Evolutionary conservation across 768 basidiomycete species (phyloP).

Genomic region (Kwoniella sp.): DNA sequence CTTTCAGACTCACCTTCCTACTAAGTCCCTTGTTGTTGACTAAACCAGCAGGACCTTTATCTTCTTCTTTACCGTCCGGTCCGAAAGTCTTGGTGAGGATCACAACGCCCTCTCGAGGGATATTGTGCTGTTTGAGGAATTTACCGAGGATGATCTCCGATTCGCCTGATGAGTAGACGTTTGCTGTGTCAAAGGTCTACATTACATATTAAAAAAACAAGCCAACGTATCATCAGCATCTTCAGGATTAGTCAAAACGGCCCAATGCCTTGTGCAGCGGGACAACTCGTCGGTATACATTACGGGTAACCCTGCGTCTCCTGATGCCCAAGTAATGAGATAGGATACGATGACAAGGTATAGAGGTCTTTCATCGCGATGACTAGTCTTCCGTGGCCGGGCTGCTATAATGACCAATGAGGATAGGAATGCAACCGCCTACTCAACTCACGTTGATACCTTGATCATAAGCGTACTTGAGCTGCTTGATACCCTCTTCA

Average conservation of each 20-base stretch:
- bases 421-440: background rate
- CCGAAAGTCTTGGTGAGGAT: conserved; percentile 70
- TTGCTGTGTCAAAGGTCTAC: conserved; percentile 43
- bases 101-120: conserved; percentile 75
- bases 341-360: no score
- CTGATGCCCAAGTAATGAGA: no score
- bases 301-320: no score
- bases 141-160: conserved; percentile 66
- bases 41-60: conserved; percentile 41
- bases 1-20: conserved; percentile 46
- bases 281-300: no score
- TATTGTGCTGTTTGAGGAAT: conserved; percentile 68
- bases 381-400: no score
- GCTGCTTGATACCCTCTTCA: conserved; percentile 46
- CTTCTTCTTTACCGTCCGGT: conserved; percentile 33
- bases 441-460: conserved; percentile 42
- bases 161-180: conserved; percentile 43
- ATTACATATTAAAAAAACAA: no score
- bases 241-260: no score
- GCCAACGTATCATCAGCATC: no score
- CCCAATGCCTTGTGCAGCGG: no score
- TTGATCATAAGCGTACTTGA: conserved; percentile 48
- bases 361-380: no score
- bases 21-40: conserved; percentile 40
- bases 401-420: no score